These are phyloP conservation scores for Litsea cubeba DNA, from an alignment of 164 flowering plant genomes.

Conservation along the genomic window DNA sequence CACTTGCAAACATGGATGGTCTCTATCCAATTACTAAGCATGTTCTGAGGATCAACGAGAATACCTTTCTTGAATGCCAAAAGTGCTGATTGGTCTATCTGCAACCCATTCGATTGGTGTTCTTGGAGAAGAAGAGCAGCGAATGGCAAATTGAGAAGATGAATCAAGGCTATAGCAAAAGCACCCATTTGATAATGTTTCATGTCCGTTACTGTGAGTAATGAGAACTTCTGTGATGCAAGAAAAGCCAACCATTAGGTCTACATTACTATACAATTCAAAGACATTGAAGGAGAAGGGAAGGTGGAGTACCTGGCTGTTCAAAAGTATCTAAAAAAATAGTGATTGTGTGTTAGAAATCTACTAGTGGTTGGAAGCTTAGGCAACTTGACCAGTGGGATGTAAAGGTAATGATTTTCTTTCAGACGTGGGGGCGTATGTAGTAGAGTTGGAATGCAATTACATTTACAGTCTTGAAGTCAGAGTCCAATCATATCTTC, in stretches of 20 bases:
- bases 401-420: slow-evolving; percentile 8
- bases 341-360: slow-evolving; percentile 4
- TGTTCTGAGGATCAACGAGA: slow-evolving; percentile 16
- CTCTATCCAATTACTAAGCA: slow-evolving; percentile 22
- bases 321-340: neutral
- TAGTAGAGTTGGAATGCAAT: slow-evolving; percentile 4
- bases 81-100: slow-evolving; percentile 18
- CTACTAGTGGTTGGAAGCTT: slow-evolving; percentile 6
- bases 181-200: slow-evolving; percentile 9
- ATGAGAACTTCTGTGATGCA: slow-evolving; percentile 4
- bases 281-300: neutral
- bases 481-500: slow-evolving; percentile 4
- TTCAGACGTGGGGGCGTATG: slow-evolving; percentile 4
- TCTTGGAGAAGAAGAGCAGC: slow-evolving; percentile 13
- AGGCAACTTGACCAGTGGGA: slow-evolving; percentile 15
- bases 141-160: slow-evolving; percentile 12
- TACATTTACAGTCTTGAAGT: slow-evolving; percentile 4
- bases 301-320: slow-evolving; percentile 7
- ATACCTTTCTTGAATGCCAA: slow-evolving; percentile 23
- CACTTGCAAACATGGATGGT: slow-evolving; percentile 22
- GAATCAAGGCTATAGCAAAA: neutral
- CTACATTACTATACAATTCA: neutral
- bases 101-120: neutral
- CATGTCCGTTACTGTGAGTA: slow-evolving; percentile 1
- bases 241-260: neutral